A percentile compares a stretch with the other conserved stretches of the same genome.
These are phyloP conservation scores for Oryza glaberrima DNA, from an alignment of 176 grass and related monocot species.

Conservation along the genomic window DNA sequence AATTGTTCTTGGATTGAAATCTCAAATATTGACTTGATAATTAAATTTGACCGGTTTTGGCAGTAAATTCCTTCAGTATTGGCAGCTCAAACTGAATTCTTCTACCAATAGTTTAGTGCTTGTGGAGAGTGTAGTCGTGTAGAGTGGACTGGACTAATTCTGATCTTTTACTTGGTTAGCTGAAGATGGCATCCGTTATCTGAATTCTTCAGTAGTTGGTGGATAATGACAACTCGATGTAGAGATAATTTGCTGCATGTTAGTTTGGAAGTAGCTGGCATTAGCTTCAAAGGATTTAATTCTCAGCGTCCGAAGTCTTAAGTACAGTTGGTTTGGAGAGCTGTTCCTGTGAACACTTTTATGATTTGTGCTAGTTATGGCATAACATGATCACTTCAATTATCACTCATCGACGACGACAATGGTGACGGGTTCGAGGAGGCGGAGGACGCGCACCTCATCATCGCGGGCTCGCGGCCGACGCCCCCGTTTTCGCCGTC, in stretches of 20 bases:
- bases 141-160: too few relatives aligned
- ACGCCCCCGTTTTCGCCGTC: too few relatives aligned
- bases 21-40: neutral
- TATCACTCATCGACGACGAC: neutral
- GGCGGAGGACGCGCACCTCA: too few relatives aligned
- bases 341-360: neutral
- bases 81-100: neutral
- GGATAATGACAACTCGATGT: neutral
- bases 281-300: neutral
- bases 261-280: neutral
- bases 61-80: too few relatives aligned
- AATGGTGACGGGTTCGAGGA: too few relatives aligned
- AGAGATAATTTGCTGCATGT: neutral
- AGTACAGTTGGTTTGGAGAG: neutral
- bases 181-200: neutral
- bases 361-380: neutral
- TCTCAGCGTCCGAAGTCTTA: neutral
- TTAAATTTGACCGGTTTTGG: slow-evolving; percentile 15
- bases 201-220: neutral
- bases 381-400: neutral
- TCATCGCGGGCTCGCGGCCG: too few relatives aligned
- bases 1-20: neutral
- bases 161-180: neutral
- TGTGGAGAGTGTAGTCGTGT: neutral
- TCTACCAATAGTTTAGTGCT: neutral